phyloP scores from a whole-genome alignment of 2,329 filamentous ascomycete genomes.

The Penicillium sp. region DNA sequence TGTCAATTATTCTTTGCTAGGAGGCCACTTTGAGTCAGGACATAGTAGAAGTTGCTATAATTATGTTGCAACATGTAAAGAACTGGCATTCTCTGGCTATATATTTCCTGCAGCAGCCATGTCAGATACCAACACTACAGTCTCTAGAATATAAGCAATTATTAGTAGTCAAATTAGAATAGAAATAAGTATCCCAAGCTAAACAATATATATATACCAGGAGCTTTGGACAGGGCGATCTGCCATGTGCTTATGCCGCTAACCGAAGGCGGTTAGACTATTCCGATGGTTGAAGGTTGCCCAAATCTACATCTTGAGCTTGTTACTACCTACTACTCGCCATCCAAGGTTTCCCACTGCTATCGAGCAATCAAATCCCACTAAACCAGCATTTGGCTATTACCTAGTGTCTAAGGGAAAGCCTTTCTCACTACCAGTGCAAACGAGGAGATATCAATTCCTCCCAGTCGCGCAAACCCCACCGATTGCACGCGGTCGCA shows the following conservation, averaged over 20 bases:
- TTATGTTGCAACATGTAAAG: background rate
- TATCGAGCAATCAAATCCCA: background rate
- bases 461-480: background rate
- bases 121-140: no score
- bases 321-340: background rate
- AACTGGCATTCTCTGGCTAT: background rate
- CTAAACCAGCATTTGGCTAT: no score
- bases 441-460: background rate
- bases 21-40: no score
- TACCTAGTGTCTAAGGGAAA: background rate
- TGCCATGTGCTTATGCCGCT: background rate
- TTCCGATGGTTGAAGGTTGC: background rate
- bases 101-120: background rate
- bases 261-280: background rate
- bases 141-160: accelerated
- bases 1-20: no score
- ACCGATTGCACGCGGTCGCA: constrained; percentile 1
- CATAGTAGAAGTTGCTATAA: background rate
- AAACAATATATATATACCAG: no score
- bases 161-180: background rate
- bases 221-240: background rate
- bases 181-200: background rate
- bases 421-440: background rate
- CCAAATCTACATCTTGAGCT: background rate
- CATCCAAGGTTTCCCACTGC: background rate